Conservation (phyloP, 306 rosid genomes). For the Cicer arietinum region DNA sequence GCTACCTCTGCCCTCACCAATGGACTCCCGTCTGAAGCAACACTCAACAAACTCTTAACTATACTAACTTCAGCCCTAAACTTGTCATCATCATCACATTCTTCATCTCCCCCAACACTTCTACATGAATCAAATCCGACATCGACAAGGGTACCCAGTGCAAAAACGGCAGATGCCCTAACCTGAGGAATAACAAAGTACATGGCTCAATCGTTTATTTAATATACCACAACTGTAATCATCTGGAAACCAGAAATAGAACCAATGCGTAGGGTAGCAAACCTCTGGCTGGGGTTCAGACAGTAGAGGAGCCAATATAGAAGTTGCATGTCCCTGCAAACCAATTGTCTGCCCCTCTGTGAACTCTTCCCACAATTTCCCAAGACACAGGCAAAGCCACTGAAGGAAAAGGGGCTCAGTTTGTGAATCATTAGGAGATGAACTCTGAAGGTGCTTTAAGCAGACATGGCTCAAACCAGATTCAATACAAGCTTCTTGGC, state of each 20-base stretch:
- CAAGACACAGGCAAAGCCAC: slow-evolving; percentile 98
- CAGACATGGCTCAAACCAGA: slow-evolving; percentile 81
- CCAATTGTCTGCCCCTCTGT: slow-evolving; percentile 83
- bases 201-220: slow-evolving; percentile 19
- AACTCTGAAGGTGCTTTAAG: slow-evolving; percentile 88
- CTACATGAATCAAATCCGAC: slow-evolving; percentile 75
- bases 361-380: slow-evolving; percentile 95
- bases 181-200: slow-evolving; percentile 68
- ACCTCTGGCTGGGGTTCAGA: slow-evolving; percentile 97
- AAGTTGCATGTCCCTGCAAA: slow-evolving; percentile 81
- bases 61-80: slow-evolving; percentile 85
- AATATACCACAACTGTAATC: slow-evolving; percentile 4
- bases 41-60: slow-evolving; percentile 72
- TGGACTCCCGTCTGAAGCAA: slow-evolving; percentile 97
- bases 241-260: slow-evolving; percentile 34
- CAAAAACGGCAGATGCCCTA: slow-evolving; percentile 96
- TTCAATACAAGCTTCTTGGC: slow-evolving; percentile 96
- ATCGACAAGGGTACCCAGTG: slow-evolving; percentile 91
- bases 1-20: slow-evolving; percentile 98
- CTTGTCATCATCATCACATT: slow-evolving; percentile 88
- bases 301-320: slow-evolving; percentile 70
- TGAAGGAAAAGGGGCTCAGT: slow-evolving; percentile 96
- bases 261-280: slow-evolving; percentile 29
- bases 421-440: slow-evolving; percentile 79
- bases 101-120: slow-evolving; percentile 82